These are phyloP conservation scores for Fusarium coicis DNA, from an alignment of 2,329 filamentous ascomycete genomes.

Conservation along the genomic window DNA sequence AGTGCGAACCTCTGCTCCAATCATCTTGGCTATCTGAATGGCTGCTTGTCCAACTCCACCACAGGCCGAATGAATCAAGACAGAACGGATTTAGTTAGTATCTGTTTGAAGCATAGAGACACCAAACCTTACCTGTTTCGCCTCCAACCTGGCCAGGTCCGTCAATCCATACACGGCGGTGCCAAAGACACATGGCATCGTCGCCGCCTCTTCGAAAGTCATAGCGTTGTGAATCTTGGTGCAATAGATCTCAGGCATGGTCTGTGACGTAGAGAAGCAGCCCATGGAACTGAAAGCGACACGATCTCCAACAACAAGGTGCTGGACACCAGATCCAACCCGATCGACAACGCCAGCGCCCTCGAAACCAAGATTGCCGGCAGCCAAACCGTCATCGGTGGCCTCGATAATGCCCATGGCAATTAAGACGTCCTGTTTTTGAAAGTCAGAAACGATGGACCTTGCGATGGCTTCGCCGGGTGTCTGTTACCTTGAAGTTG, in stretches of 20 bases:
- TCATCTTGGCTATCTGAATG: conserved; percentile 44
- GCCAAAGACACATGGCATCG: conserved; percentile 50
- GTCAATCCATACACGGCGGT: conserved; percentile 39
- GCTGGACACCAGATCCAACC: conserved; percentile 41
- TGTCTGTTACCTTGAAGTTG: conserved; percentile 9
- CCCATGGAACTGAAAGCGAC: conserved; percentile 47
- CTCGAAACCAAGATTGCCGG: conserved; percentile 45
- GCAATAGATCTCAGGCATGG: conserved; percentile 30
- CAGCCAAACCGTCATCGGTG: conserved; percentile 13
- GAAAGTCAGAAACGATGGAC: neutral
- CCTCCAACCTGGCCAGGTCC: conserved; percentile 1
- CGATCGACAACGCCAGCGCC: conserved; percentile 45
- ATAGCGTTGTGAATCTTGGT: conserved; percentile 50
- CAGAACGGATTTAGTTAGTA: conserved; percentile 29
- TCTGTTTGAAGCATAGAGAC: neutral
- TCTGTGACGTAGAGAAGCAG: conserved; percentile 33
- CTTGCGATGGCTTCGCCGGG: neutral
- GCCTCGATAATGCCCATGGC: conserved; percentile 46
- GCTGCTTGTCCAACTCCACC: conserved; percentile 51
- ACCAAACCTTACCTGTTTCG: conserved; percentile 5
- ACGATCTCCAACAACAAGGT: conserved; percentile 49
- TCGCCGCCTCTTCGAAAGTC: conserved; percentile 50
- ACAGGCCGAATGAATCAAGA: conserved; percentile 39
- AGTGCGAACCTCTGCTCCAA: conserved; percentile 50
- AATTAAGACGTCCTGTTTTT: conserved; percentile 51